Evolutionary conservation across 208 protist species (phyloP), one percentile per base, ranked within the genome.

Genomic region (Trypanosomatidae sp.): DNA sequence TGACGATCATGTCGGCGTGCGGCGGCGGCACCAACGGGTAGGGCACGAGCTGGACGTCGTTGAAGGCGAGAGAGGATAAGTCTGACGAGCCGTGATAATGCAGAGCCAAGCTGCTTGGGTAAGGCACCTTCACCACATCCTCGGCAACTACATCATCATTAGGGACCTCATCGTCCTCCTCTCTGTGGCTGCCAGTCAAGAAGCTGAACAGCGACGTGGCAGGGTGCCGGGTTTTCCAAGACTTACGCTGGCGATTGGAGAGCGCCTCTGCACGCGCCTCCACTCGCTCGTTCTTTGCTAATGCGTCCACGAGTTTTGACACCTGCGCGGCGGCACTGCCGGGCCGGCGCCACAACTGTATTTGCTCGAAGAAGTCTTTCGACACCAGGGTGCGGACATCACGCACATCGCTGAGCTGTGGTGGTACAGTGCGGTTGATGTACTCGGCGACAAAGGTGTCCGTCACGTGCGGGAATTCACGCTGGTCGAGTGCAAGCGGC

Each of bases 281-380:
- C 2, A 62, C 53, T 12, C 69, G 66, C 59, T 80, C 76, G 22
- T 50, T 10, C 39, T 72, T 41, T 2, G 17, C 9, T 50, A 77
- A 41, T 36, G 65, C 71, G 7, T 36, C 44, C n/a, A 75, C 36
- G 22, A 66, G 36, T 15, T 25, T n/a, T 17, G 52, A 7, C 46
- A 76, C 47, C 44, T 52, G 44, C 43, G 76, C 50, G 15, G 68
- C 60, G 36, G 17, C 52, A 1, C n/a, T 39, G 47, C 68, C 73
- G 2, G 82, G 79, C 6, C 69, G 28, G 8, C 80, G 77, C 43
- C 72, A 39, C 44, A 88, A 36, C 43, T 88, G 70, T 46, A 85
- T 49, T 44, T 78, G 60, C 22, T 80, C 84, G 30, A 80, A 87
- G 36, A 84, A 91, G 64, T 91, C 86, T 0, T 30, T 36, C 7